A percentile compares a stretch with the other conserved stretches of the same genome.
Evolutionary conservation across 768 basidiomycete genomes (phyloP).

Genomic region (Boletus vinaceobasis): DNA sequence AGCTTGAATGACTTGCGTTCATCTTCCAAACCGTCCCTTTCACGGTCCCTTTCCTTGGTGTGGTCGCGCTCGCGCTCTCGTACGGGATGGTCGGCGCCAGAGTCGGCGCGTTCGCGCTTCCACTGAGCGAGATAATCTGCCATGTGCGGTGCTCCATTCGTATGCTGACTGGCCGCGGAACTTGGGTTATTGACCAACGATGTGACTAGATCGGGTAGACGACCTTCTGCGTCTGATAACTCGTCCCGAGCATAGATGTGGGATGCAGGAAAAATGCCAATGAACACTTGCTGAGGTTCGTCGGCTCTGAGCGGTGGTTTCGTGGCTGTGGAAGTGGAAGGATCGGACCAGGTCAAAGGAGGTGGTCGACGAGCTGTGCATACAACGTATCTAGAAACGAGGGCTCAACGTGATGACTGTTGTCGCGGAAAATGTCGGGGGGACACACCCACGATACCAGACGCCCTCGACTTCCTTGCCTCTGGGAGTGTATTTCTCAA

Average conservation of each 20-base stretch:
- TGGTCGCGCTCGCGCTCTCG: slow-evolving; percentile 35
- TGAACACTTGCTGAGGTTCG: slow-evolving; percentile 84
- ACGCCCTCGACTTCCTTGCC: slow-evolving; percentile 71
- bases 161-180: slow-evolving; percentile 30
- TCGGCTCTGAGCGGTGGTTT: slow-evolving; percentile 59
- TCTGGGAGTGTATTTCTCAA: slow-evolving; percentile 81
- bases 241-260: slow-evolving; percentile 87
- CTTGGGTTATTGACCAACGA: slow-evolving; percentile 42
- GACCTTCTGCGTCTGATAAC: slow-evolving; percentile 82
- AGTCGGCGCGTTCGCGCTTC: slow-evolving; percentile 35
- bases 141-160: slow-evolving; percentile 35
- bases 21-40: slow-evolving; percentile 60
- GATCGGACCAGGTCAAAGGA: slow-evolving; percentile 67
- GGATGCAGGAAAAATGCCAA: slow-evolving; percentile 91
- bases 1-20: slow-evolving; percentile 66
- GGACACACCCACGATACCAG: slow-evolving; percentile 92
- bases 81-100: slow-evolving; percentile 22
- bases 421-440: neutral
- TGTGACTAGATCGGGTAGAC: slow-evolving; percentile 71
- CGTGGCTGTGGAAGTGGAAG: slow-evolving; percentile 31
- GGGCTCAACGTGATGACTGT: neutral
- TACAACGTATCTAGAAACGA: slow-evolving; percentile 68
- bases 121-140: slow-evolving; percentile 47
- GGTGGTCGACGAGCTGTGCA: slow-evolving; percentile 71
- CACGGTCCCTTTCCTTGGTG: slow-evolving; percentile 52